Conservation (phyloP, 345 rosid species). For the Noccaea bulbosa region DNA sequence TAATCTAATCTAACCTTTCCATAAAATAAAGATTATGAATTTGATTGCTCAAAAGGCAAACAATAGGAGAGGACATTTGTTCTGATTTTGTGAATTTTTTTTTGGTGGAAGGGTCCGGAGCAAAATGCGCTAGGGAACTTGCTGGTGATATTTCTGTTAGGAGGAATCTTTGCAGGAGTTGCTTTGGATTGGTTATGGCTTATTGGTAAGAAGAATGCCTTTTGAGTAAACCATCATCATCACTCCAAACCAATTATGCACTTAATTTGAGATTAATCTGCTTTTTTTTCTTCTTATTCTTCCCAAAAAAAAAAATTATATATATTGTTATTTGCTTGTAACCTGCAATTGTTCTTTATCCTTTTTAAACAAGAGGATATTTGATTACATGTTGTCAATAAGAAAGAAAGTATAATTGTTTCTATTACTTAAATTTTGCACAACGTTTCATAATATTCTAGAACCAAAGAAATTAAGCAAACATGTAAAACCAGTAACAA, state of each 20-base stretch:
- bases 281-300: neutral
- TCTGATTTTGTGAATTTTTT: constrained; percentile 5
- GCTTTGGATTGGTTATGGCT: constrained; percentile 90
- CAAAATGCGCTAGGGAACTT: constrained; percentile 89
- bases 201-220: constrained; percentile 66
- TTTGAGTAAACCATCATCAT: constrained; percentile 33
- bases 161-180: constrained; percentile 77
- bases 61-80: neutral
- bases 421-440: too few species aligned
- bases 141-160: constrained; percentile 64
- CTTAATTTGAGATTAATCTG: neutral
- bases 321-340: constrained; percentile 18
- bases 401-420: too few species aligned
- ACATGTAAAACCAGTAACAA: too few species aligned
- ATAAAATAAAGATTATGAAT: neutral
- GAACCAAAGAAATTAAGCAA: too few species aligned
- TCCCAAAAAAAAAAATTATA: neutral
- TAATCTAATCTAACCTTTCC: constrained; percentile 2
- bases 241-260: constrained; percentile 3
- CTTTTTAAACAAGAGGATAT: neutral
- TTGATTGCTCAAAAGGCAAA: too few species aligned
- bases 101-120: constrained; percentile 77
- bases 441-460: too few species aligned
- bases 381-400: too few species aligned
- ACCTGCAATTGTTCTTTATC: neutral